A percentile compares a stretch with the other conserved stretches of the same genome.
phyloP scores from a whole-genome alignment of 768 basidiomycete genomes.

The Trametes villosa region DNA sequence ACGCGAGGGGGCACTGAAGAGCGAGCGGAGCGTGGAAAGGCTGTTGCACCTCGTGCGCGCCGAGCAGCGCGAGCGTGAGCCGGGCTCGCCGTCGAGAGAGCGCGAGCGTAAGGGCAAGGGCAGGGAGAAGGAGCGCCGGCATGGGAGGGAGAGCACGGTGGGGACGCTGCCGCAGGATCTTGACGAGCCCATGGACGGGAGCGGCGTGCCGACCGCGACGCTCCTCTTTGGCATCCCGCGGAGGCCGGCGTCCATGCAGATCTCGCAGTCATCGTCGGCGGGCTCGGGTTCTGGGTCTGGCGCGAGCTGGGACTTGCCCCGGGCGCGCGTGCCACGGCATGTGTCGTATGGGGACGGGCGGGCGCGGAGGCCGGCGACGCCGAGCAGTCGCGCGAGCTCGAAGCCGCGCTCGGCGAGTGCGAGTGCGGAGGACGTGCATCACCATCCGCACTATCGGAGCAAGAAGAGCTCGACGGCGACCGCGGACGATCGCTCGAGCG shows the following conservation, averaged over 20 bases:
- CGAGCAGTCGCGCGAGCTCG: slow-evolving; percentile 32
- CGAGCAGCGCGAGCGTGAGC: slow-evolving; percentile 20
- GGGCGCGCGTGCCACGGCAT: slow-evolving; percentile 31
- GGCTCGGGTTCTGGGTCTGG: slow-evolving; percentile 22
- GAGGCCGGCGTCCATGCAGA: slow-evolving; percentile 51
- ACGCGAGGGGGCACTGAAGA: slow-evolving; percentile 32
- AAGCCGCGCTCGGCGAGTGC: slow-evolving; percentile 32
- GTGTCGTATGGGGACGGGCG: slow-evolving; percentile 32
- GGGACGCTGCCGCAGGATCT: slow-evolving; percentile 32
- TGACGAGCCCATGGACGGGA: slow-evolving; percentile 20
- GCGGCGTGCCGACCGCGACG: slow-evolving; percentile 17
- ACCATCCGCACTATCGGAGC: background rate
- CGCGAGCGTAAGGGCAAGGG: slow-evolving; percentile 22
- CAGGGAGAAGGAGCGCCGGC: no score
- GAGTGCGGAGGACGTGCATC: slow-evolving; percentile 32
- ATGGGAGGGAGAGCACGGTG: slow-evolving; percentile 26
- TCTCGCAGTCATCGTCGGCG: slow-evolving; percentile 28
- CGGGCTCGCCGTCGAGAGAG: background rate
- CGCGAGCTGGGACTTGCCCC: slow-evolving; percentile 20
- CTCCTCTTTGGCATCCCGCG: slow-evolving; percentile 31
- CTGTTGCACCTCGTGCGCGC: slow-evolving; percentile 33
- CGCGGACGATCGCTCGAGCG: slow-evolving; percentile 17
- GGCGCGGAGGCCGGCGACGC: slow-evolving; percentile 19
- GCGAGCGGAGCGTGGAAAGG: slow-evolving; percentile 38
- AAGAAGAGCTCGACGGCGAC: slow-evolving; percentile 20